A percentile compares a stretch with the other conserved stretches of the same genome.
phyloP scores from a whole-genome alignment of 2,329 filamentous ascomycete species.

The Colletotrichum musae region DNA sequence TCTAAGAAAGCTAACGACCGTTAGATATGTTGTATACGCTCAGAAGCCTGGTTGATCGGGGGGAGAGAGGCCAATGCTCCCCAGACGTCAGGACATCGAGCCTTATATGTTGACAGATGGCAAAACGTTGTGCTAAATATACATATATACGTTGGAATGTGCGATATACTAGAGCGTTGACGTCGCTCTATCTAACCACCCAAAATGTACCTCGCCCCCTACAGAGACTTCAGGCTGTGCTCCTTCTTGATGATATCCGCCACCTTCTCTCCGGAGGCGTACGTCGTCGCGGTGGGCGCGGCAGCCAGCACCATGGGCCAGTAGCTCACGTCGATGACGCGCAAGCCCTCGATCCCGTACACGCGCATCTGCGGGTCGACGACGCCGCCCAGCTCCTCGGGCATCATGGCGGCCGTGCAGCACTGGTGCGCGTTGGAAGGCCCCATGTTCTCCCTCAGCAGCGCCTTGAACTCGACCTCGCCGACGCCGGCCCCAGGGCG shows the following conservation, averaged over 20 bases:
- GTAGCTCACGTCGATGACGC: slow-evolving; percentile 41
- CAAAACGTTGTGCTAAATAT: no score
- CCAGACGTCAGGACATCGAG: no score
- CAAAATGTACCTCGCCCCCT: neutral
- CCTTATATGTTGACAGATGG: no score
- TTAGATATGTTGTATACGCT: neutral
- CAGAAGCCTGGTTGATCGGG: neutral
- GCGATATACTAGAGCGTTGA: neutral
- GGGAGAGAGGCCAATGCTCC: no score
- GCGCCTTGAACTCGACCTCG: slow-evolving; percentile 46
- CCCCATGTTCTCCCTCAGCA: slow-evolving; percentile 37
- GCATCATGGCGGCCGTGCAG: slow-evolving; percentile 42
- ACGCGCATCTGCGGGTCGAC: slow-evolving; percentile 40
- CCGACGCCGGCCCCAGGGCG: slow-evolving; percentile 47
- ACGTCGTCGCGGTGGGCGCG: slow-evolving; percentile 25
- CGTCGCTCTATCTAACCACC: neutral
- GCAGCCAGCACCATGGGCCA: slow-evolving; percentile 40
- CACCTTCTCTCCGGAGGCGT: slow-evolving; percentile 28
- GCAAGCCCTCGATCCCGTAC: slow-evolving; percentile 29
- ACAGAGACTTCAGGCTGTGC: slow-evolving; percentile 2
- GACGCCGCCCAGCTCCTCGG: slow-evolving; percentile 40
- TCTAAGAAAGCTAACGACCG: neutral
- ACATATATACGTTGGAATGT: no score
- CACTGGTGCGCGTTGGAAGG: slow-evolving; percentile 22
- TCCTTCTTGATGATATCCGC: slow-evolving; percentile 29